Conservation (phyloP, 2,329 filamentous ascomycete species). For the Venturia nashicola region DNA sequence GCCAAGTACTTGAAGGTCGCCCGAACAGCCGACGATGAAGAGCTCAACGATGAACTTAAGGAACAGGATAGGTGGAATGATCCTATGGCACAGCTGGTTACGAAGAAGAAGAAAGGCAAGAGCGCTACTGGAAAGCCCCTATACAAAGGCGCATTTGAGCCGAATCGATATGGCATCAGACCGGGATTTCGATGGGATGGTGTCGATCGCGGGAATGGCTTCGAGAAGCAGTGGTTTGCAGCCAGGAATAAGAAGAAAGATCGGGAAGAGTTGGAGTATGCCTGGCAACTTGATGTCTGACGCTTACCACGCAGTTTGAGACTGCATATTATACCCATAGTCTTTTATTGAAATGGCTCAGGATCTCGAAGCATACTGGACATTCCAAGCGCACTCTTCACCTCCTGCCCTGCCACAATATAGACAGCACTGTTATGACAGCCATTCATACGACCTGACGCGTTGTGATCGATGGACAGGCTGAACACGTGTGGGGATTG, state of each 20-base stretch:
- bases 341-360: background rate
- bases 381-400: background rate
- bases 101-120: constrained; percentile 35
- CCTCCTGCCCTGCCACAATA: too few relatives aligned
- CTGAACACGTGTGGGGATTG: too few relatives aligned
- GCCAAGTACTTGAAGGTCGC: constrained; percentile 74
- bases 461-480: too few relatives aligned
- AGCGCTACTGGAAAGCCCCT: constrained; percentile 46
- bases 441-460: too few relatives aligned
- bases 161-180: constrained; percentile 86
- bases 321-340: background rate
- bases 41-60: constrained; percentile 74
- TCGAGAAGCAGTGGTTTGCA: constrained; percentile 86
- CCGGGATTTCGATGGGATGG: constrained; percentile 96
- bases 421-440: too few relatives aligned
- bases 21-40: constrained; percentile 68
- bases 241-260: constrained; percentile 68
- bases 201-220: constrained; percentile 85
- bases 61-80: constrained; percentile 79
- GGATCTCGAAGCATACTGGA: background rate
- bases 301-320: constrained; percentile 31
- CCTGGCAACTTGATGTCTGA: constrained; percentile 81
- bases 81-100: constrained; percentile 72
- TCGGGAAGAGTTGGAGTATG: constrained; percentile 71
- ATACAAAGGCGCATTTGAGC: constrained; percentile 69